These are phyloP conservation scores for Aspergillus ellipticus DNA, from an alignment of 495 filamentous ascomycete genomes.

Conservation along the genomic window DNA sequence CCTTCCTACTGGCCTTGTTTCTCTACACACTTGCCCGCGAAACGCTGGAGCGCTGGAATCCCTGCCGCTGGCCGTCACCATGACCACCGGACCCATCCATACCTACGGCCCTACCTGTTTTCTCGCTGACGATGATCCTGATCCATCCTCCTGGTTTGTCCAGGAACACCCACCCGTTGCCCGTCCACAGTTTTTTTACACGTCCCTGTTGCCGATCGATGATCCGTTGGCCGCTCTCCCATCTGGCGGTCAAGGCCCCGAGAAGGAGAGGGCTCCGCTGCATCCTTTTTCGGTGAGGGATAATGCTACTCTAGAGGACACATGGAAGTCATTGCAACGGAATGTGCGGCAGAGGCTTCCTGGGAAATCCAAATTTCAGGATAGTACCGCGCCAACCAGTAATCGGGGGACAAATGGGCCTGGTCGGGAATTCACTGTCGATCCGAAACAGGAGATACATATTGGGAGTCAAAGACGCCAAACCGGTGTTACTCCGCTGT, in stretches of 20 bases:
- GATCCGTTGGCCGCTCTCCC: slow-evolving; percentile 69
- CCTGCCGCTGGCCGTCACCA: slow-evolving; percentile 16
- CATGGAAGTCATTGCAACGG: slow-evolving; percentile 60
- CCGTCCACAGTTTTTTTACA: slow-evolving; percentile 76
- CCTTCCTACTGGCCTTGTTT: background rate
- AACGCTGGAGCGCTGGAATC: slow-evolving; percentile 1
- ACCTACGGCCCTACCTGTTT: slow-evolving; percentile 54
- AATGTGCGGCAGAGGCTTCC: slow-evolving; percentile 30
- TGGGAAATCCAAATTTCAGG: slow-evolving; percentile 26
- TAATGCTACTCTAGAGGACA: slow-evolving; percentile 67
- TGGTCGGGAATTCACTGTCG: slow-evolving; percentile 32
- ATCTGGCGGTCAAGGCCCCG: slow-evolving; percentile 46
- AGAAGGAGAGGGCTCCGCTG: slow-evolving; percentile 52
- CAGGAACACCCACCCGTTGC: slow-evolving; percentile 42
- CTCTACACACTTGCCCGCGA: background rate
- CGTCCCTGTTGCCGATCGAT: slow-evolving; percentile 72
- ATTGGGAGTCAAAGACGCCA: no score
- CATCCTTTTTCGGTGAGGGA: slow-evolving; percentile 76
- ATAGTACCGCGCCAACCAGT: slow-evolving; percentile 29
- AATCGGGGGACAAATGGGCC: slow-evolving; percentile 45
- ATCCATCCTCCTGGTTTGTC: slow-evolving; percentile 30
- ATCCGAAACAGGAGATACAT: slow-evolving; percentile 27
- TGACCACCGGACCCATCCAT: slow-evolving; percentile 48
- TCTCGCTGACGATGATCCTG: slow-evolving; percentile 37
- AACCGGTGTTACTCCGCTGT: slow-evolving; percentile 15